A percentile compares a stretch with the other conserved stretches of the same genome.
Evolutionary conservation across 352 stramenopile genomes (phyloP).

Genomic region (Thalassiosira hispida): DNA sequence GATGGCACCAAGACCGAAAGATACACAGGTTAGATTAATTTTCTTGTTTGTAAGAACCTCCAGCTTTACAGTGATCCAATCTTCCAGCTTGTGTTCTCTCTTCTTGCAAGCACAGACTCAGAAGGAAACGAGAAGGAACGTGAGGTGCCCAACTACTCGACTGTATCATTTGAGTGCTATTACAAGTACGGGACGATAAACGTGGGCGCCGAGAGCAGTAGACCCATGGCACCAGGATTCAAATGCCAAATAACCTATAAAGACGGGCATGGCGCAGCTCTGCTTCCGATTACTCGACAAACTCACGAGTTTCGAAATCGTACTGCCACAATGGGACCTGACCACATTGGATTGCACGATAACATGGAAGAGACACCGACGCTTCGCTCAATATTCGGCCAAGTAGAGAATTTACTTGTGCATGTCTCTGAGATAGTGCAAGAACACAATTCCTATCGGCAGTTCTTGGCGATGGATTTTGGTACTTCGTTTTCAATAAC

Average conservation of each 20-base stretch:
- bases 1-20: slow-evolving; percentile 4
- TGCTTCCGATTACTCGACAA: slow-evolving; percentile 6
- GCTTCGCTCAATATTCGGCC: neutral
- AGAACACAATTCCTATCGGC: neutral
- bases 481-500: neutral
- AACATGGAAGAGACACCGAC: slow-evolving; percentile 12
- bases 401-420: neutral
- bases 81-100: no score
- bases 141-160: slow-evolving; percentile 9
- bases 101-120: no score
- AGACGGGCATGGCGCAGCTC: slow-evolving; percentile 4
- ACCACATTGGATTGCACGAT: slow-evolving; percentile 5
- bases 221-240: slow-evolving; percentile 14
- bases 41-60: no score
- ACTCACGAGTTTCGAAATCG: slow-evolving; percentile 7
- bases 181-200: slow-evolving; percentile 4
- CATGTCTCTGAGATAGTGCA: neutral
- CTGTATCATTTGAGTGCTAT: slow-evolving; percentile 13
- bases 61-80: no score
- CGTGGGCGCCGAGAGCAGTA: neutral
- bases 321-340: slow-evolving; percentile 1
- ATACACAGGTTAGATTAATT: no score
- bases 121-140: slow-evolving; percentile 9
- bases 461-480: neutral
- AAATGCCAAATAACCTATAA: slow-evolving; percentile 3